A percentile compares a stretch with the other conserved stretches of the same genome.
Conservation (phyloP, 345 rosid genomes). For the Physaria fendleri region DNA sequence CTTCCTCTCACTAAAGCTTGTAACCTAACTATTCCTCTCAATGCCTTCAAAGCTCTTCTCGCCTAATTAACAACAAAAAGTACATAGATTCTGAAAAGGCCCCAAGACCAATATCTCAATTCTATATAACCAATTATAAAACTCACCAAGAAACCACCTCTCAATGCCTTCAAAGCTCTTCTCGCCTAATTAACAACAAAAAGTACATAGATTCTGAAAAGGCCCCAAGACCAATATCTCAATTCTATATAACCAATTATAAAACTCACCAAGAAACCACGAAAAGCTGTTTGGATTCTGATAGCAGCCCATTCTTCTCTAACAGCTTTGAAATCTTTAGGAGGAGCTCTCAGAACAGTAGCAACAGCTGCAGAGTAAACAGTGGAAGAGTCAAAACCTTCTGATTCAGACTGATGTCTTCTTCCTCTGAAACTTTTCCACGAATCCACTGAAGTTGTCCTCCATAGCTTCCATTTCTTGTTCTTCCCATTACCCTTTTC, state of each 20-base stretch:
- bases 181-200: slow-evolving; percentile 52
- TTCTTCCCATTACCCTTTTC: slow-evolving; percentile 43
- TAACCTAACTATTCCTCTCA: slow-evolving; percentile 88
- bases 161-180: slow-evolving; percentile 82
- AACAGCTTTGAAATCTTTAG: slow-evolving; percentile 75
- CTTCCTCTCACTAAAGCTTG: slow-evolving; percentile 93
- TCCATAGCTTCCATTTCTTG: slow-evolving; percentile 90
- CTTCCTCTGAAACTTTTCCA: slow-evolving; percentile 57
- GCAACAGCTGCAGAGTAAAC: slow-evolving; percentile 73
- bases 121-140: background rate
- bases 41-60: slow-evolving; percentile 79
- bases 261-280: slow-evolving; percentile 71
- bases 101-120: too few species aligned
- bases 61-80: slow-evolving; percentile 46
- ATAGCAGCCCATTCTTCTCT: slow-evolving; percentile 90
- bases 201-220: too few species aligned
- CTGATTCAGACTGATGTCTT: slow-evolving; percentile 43
- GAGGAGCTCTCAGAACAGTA: slow-evolving; percentile 73
- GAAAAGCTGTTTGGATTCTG: slow-evolving; percentile 86
- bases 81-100: too few species aligned
- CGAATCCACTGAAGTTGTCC: slow-evolving; percentile 59
- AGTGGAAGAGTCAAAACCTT: slow-evolving; percentile 37
- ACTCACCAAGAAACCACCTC: slow-evolving; percentile 88
- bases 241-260: background rate
- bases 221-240: too few species aligned